These are phyloP conservation scores for Peronospora destructor DNA, from an alignment of 352 stramenopile species.

Conservation along the genomic window DNA sequence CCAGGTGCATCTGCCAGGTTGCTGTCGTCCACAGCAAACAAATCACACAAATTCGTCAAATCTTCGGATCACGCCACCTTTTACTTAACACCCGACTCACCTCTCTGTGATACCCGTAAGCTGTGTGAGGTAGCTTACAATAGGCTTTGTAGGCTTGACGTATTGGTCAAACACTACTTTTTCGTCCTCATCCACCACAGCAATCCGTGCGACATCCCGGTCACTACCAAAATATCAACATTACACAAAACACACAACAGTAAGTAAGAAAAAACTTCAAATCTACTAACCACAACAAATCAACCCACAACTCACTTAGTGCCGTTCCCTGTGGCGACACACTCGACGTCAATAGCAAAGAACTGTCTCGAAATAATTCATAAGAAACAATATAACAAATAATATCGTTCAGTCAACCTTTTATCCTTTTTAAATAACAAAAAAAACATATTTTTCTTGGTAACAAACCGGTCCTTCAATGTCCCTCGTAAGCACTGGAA, in stretches of 20 bases:
- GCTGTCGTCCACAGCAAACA: slow-evolving; percentile 23
- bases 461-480: slow-evolving; percentile 60
- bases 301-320: slow-evolving; percentile 40
- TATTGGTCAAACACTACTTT: slow-evolving; percentile 82
- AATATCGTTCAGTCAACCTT: background rate
- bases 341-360: slow-evolving; percentile 91
- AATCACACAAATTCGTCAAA: slow-evolving; percentile 2
- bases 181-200: slow-evolving; percentile 84
- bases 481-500: slow-evolving; percentile 64
- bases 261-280: background rate
- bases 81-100: slow-evolving; percentile 21
- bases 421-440: background rate
- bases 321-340: slow-evolving; percentile 82
- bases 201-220: slow-evolving; percentile 86
- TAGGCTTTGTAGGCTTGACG: slow-evolving; percentile 78
- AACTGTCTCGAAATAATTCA: slow-evolving; percentile 34
- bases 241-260: background rate
- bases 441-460: background rate
- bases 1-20: slow-evolving; percentile 56
- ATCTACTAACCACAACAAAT: background rate
- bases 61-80: background rate
- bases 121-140: slow-evolving; percentile 89
- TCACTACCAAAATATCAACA: slow-evolving; percentile 39
- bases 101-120: slow-evolving; percentile 83
- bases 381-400: background rate